Base-by-base conservation (phyloP, 2,329 filamentous ascomycete genomes). In the Proliferodiscus dingleyae region DNA sequence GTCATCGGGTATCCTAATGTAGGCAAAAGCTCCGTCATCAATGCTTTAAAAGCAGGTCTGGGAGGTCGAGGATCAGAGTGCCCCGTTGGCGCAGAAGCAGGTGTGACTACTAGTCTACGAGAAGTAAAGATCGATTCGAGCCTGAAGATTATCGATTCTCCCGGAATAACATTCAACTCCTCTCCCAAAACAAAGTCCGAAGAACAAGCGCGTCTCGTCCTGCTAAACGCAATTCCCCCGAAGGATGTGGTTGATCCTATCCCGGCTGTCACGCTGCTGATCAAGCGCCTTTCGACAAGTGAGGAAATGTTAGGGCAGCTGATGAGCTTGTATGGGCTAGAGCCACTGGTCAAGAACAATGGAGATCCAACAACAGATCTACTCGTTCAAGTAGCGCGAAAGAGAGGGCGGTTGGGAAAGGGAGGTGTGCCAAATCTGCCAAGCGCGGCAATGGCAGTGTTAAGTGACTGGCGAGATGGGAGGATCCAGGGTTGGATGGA, bases 1-100 rank as follows among this genome's bases (percentile, higher is more conserved):
- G 87, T 96, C 51, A 94, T 96, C 58, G 90, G 90, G 22, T 96
- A 95, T 66, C 90, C 90, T 59, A 96, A 96, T 65, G 90, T 95
- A 49, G 90, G 90, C 64, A 96, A 96, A 73, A 95, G 89, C 22
- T 95, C 89, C 41, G 89, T 96, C 60, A 95, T 96, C 75, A 96
- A 96, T 66, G 87, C 89, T 13, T 81, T 96, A 45, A 85, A 89
- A 16, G 82, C 86, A 29, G 80, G 88, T 29, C 73, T 95, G 57
- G 80, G 84, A 54, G 77, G 81, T 46, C 81, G 78, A 61, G 73
- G 75, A n/a, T 54, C 78, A 29, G 86, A 88, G 34, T 95, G 89
- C 65, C 90, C 90, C 1, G 86, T 87, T 1, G 90, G 90, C 49
- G 89, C 90, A 23, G 90, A 95, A 70, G 90, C 90, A 18, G 90